Base-by-base conservation (phyloP, 495 filamentous ascomycete species). In the Parachaetomium inaequale region DNA sequence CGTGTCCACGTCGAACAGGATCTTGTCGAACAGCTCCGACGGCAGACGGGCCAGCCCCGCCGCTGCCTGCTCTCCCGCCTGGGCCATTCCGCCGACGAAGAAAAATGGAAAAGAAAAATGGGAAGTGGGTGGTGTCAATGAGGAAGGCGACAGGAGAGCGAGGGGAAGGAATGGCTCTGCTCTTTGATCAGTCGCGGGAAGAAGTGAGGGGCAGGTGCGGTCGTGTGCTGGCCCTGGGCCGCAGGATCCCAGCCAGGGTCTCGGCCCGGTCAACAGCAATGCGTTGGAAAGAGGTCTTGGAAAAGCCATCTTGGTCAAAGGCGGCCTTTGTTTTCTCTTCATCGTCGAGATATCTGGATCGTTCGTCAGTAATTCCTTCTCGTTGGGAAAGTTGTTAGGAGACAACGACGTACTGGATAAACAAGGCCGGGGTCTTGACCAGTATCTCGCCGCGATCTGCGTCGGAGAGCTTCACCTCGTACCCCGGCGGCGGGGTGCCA, bases 51-150 rank as follows among this genome's bases (percentile, higher is more conserved):
- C 45, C 45, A 47, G 21, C 19, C 45, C 45, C 45, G 19, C 45
- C 45, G 45, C 21, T 47, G 45, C 45, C 45, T 47, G 45, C 45
- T 47, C 45, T 47, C 45, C 45, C 45, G 45, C 45, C 45, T 47
- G 45, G 21, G 45, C 45, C 45, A 47, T 47, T 47, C 45, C 19
- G 45, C 45, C 19, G 45, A 47, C 45, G 45, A 47, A 47, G 19
- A 25, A 47, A 47, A 47, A 47, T 47, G 43, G 43, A 46, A 46
- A 46, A 23, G 43, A 21, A 46, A 23, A 46, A 46, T 21, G 19
- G 45, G 19, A 26, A 47, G 23, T 26, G 45, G 45, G 21, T 47
- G 19, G 21, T 47, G 21, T 47, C 45, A 47, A 47, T 47, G 45
- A 47, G 45, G 45, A 47, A 47, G 45, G 45, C 45, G 4, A 34